Conservation (phyloP, 306 rosid genomes). For the Vicia faba region DNA sequence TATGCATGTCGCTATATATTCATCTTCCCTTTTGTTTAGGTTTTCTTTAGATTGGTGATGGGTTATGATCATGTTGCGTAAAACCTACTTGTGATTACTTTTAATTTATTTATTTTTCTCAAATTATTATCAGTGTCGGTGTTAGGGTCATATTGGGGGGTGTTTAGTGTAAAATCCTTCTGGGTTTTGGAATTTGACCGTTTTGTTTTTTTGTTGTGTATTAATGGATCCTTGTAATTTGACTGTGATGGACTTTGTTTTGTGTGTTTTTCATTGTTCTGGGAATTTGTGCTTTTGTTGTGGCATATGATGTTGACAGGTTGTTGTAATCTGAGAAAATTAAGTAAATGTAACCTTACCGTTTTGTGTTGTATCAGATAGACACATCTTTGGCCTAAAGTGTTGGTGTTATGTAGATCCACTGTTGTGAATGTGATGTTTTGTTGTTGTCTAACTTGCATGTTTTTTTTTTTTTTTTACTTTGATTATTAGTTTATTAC, state of each 20-base stretch:
- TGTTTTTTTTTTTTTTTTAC: not conserved
- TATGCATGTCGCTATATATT: not conserved
- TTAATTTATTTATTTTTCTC: no score
- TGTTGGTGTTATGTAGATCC: no score
- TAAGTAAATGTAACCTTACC: no score
- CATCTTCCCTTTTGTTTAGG: constrained; percentile 2
- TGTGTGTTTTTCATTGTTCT: not conserved
- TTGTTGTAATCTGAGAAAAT: no score
- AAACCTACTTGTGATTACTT: no score
- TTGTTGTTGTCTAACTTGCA: not conserved
- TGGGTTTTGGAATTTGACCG: not conserved
- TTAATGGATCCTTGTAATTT: constrained; percentile 11
- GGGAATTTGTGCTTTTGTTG: not conserved
- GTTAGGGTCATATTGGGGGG: no score
- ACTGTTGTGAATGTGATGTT: not conserved
- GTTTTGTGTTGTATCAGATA: no score
- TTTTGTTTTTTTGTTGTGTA: not conserved
- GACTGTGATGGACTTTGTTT: constrained; percentile 6
- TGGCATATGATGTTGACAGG: no score
- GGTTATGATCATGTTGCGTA: constrained; percentile 15
- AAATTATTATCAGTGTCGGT: no score
- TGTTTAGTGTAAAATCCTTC: not conserved
- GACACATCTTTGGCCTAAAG: no score
- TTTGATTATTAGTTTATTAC: constrained; percentile 1
- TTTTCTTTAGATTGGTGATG: not conserved